Percentiles rank a stretch among this genome's conserved stretches.
These are phyloP conservation scores for Penicillium sp. DNA, from an alignment of 2,329 filamentous ascomycete genomes.

Conservation along the genomic window DNA sequence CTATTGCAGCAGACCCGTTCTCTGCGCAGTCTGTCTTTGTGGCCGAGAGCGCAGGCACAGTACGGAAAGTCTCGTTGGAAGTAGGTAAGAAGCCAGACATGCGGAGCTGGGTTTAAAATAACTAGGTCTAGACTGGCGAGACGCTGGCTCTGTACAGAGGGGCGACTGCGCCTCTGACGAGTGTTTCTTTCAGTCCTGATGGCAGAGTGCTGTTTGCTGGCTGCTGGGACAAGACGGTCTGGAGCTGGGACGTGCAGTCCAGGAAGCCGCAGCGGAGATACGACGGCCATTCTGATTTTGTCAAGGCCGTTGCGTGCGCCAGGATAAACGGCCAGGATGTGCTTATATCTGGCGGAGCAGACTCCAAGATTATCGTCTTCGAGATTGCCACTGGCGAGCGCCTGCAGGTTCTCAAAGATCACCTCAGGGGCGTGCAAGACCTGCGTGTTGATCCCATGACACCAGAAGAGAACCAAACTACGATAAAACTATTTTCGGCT, in stretches of 20 bases:
- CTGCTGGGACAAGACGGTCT: conserved; percentile 91
- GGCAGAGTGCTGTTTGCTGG: conserved; percentile 70
- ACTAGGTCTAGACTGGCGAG: conserved; percentile 39
- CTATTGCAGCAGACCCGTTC: conserved; percentile 64
- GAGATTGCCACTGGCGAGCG: conserved; percentile 64
- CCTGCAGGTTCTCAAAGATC: conserved; percentile 74
- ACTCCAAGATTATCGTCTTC: conserved; percentile 82
- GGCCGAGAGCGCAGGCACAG: conserved; percentile 80
- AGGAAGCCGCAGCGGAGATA: conserved; percentile 56
- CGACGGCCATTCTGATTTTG: conserved; percentile 81
- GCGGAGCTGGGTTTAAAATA: conserved; percentile 9
- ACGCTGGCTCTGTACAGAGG: conserved; percentile 59
- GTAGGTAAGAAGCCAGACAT: conserved; percentile 51
- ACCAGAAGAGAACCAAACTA: conserved; percentile 35
- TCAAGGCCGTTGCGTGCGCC: conserved; percentile 71
- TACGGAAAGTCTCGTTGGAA: conserved; percentile 70
- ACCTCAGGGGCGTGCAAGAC: conserved; percentile 72
- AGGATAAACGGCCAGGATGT: conserved; percentile 58
- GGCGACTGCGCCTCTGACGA: conserved; percentile 75
- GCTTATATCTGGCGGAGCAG: conserved; percentile 71
- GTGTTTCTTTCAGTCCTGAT: conserved; percentile 61
- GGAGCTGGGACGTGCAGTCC: conserved; percentile 71
- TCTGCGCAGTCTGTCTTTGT: conserved; percentile 64
- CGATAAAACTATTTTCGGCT: conserved; percentile 67
- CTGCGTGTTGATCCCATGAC: conserved; percentile 69